Conservation (phyloP, 176 grass and related monocot genomes). For the Phoenix roebelenii region DNA sequence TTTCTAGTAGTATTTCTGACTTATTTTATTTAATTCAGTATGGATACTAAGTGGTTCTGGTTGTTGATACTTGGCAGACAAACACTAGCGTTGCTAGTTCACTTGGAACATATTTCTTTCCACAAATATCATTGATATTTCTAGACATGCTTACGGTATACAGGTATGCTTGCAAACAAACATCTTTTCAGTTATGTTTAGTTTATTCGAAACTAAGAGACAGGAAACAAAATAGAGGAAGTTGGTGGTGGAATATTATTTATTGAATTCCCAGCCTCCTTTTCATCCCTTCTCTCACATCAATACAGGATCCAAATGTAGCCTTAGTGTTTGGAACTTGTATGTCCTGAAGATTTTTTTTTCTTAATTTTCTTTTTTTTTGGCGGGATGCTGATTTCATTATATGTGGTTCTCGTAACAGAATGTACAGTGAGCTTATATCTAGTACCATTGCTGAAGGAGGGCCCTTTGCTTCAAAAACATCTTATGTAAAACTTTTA, state of each 20-base stretch:
- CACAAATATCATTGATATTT: conserved; percentile 93
- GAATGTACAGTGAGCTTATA: conserved; percentile 99
- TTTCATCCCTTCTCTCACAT: too few relatives aligned
- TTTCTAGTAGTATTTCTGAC: too few relatives aligned
- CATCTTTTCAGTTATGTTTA: background rate
- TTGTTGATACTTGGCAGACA: conserved; percentile 63
- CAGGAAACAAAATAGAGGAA: too few relatives aligned
- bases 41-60: conserved; percentile 15
- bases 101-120: conserved; percentile 88
- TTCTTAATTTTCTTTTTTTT: background rate
- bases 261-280: too few relatives aligned
- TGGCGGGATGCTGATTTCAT: background rate
- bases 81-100: conserved; percentile 88
- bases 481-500: conserved; percentile 96
- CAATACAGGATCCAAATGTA: too few relatives aligned
- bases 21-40: too few relatives aligned
- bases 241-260: too few relatives aligned
- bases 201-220: too few relatives aligned
- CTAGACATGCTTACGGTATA: conserved; percentile 99
- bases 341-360: background rate
- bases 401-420: conserved; percentile 27
- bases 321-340: too few relatives aligned
- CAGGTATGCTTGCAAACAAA: conserved; percentile 32
- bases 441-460: conserved; percentile 96
- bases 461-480: conserved; percentile 88